phyloP scores from a whole-genome alignment of 2,329 filamentous ascomycete species.

The Hymenoscyphus occultus region DNA sequence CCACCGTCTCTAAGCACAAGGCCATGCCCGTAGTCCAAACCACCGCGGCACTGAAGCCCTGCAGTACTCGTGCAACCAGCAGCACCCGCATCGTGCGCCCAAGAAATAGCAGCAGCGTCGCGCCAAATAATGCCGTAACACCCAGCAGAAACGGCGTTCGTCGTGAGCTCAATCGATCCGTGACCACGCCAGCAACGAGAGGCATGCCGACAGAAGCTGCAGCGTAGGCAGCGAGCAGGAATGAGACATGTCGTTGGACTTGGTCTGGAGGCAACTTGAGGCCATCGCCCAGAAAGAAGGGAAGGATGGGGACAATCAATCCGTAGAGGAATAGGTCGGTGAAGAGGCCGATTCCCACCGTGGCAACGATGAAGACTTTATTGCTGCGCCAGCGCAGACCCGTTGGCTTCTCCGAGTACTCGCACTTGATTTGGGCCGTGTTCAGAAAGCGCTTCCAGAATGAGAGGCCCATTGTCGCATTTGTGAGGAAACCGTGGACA shows the following conservation, averaged over 20 bases:
- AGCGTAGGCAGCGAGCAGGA: background rate
- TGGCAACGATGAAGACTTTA: constrained; percentile 55
- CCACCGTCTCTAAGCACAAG: background rate
- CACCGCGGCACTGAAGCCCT: background rate
- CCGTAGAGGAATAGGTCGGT: constrained; percentile 60
- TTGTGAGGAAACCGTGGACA: too few relatives aligned
- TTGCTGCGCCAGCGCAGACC: constrained; percentile 49
- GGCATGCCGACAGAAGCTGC: background rate
- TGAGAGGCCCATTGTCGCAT: too few relatives aligned
- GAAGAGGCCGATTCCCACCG: constrained; percentile 54
- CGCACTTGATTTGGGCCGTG: too few relatives aligned
- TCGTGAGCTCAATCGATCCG: background rate
- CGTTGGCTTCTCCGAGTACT: too few relatives aligned
- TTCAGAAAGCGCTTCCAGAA: too few relatives aligned
- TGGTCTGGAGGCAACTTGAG: background rate
- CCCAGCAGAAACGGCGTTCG: background rate
- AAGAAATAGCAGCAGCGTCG: background rate
- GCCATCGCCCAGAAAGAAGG: constrained; percentile 49
- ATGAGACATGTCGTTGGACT: background rate
- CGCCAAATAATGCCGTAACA: background rate
- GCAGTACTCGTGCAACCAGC: background rate
- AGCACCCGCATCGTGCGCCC: background rate
- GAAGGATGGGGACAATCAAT: constrained; percentile 55
- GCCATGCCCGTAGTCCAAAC: background rate
- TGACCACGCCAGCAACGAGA: background rate